Base-by-base conservation (phyloP, 1,284 basidiomycete genomes). In the Gomphus bonarii region DNA sequence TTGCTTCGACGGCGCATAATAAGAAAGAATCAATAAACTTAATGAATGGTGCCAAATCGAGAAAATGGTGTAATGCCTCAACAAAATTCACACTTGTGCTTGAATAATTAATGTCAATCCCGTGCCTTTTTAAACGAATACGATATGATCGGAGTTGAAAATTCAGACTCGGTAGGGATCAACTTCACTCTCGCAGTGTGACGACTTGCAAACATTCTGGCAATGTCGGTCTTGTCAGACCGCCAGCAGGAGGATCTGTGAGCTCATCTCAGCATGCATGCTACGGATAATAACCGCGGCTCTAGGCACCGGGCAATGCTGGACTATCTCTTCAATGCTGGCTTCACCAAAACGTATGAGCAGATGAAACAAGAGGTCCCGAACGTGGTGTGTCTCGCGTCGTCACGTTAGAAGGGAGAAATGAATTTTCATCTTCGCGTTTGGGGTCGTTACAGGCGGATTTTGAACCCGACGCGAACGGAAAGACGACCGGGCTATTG, bases 291-390 rank as follows among this genome's bases (percentile, higher is more conserved):
- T 40, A 28, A 47, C 33, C 31, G 25, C 46, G 14, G 53, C 7
- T n/a, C n/a, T 70, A 91, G 89, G 38, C 85, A 92, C 72, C 86
- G 87, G 66, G 84, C 90, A 47, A 87, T 93, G 71, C 79, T 93
- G 61, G 88, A 91, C 65, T 93, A 93, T 68, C 78, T 92, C 54
- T 60, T 80, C 88, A 63, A 70, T 70, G 35, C 73, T 76, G 30
- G 78, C 87, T 1, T 88, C 79, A 64, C 76, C 81, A 16, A 79
- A 84, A 2, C 51, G 11, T 50, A 40, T 18, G 22, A 35, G 22
- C 31, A 20, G 6, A 44, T 58, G 33, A 46, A 40, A 33, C 28
- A 31, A 48, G 46, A 48, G 28, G 46, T 31, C n/a, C 46, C 28
- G 25, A 48, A 48, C 28, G 3, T 48, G 46, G 46, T 48, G 10